Evolutionary conservation across 306 rosid species (phyloP).

Genomic region (Inga laurina): DNA sequence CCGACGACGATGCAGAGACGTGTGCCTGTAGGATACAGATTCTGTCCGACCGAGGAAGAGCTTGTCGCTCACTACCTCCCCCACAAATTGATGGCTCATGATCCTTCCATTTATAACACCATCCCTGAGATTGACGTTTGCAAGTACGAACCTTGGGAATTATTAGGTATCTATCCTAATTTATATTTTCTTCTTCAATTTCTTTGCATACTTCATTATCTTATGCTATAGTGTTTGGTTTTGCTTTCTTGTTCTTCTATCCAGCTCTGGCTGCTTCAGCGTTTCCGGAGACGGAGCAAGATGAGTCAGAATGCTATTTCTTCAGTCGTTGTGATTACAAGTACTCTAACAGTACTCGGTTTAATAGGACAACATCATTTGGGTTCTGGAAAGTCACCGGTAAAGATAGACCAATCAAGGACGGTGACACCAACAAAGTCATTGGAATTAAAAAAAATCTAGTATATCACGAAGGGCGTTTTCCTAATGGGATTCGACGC

Average conservation of each 20-base stretch:
- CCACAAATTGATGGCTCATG: slow-evolving; percentile 34
- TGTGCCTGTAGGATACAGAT: slow-evolving; percentile 59
- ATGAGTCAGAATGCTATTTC: slow-evolving; percentile 66
- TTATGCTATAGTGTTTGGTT: background rate
- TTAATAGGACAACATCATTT: slow-evolving; percentile 41
- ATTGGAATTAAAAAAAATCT: slow-evolving; percentile 65
- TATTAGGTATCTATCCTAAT: background rate
- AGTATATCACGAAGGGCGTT: slow-evolving; percentile 46
- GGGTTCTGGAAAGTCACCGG: slow-evolving; percentile 85
- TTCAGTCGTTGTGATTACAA: slow-evolving; percentile 43
- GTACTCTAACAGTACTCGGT: slow-evolving; percentile 32
- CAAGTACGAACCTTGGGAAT: slow-evolving; percentile 53
- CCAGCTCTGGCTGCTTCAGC: slow-evolving; percentile 21
- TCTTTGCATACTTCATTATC: background rate
- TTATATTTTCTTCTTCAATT: background rate
- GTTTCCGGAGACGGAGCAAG: slow-evolving; percentile 27
- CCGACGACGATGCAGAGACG: background rate
- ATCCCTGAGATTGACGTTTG: slow-evolving; percentile 55
- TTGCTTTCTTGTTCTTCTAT: background rate
- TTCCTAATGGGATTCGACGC: slow-evolving; percentile 31
- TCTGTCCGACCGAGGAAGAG: slow-evolving; percentile 72
- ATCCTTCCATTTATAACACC: background rate
- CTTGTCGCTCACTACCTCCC: slow-evolving; percentile 49
- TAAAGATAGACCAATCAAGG: slow-evolving; percentile 32
- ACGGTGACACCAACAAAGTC: slow-evolving; percentile 10